These are phyloP conservation scores for Hypoxylon trugodes DNA, from an alignment of 495 filamentous ascomycete species.

Conservation along the genomic window DNA sequence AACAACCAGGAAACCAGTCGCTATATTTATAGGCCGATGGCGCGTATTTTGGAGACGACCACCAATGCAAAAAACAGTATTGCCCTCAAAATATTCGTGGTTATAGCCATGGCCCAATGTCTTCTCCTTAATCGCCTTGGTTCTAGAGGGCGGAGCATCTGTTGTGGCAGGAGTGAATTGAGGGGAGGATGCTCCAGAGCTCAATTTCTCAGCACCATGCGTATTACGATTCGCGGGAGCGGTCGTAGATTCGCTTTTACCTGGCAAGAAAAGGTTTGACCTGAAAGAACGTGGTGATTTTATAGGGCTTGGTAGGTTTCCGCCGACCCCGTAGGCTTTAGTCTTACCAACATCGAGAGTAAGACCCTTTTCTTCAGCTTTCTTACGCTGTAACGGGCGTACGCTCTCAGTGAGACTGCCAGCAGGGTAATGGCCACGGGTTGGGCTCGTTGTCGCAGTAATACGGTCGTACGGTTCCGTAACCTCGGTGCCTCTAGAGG, in stretches of 20 bases:
- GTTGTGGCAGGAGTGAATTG: conserved; percentile 52
- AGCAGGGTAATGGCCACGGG: conserved; percentile 67
- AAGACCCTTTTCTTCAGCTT: conserved; percentile 58
- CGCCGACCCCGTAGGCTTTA: conserved; percentile 54
- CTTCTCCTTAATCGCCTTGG: conserved; percentile 40
- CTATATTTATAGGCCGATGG: conserved; percentile 90
- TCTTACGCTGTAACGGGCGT: conserved; percentile 70
- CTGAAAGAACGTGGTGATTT: conserved; percentile 78
- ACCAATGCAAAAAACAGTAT: conserved; percentile 86
- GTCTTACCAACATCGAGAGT: conserved; percentile 66
- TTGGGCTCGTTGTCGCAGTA: conserved; percentile 79
- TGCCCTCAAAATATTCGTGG: conserved; percentile 91
- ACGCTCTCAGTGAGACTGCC: conserved; percentile 78
- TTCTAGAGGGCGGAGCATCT: conserved; percentile 36
- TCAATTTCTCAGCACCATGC: conserved; percentile 76
- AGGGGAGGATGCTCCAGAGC: conserved; percentile 79
- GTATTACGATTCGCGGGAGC: conserved; percentile 61
- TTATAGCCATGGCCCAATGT: conserved; percentile 69
- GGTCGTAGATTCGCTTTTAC: conserved; percentile 52
- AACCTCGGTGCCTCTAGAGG: conserved; percentile 80
- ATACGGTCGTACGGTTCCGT: conserved; percentile 72
- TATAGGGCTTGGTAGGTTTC: conserved; percentile 60
- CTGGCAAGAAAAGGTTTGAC: conserved; percentile 69
- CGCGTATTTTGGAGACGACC: conserved; percentile 88
- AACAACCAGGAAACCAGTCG: conserved; percentile 79